phyloP scores from a whole-genome alignment of 331 rosid genomes.

The Telfairia occidentalis region DNA sequence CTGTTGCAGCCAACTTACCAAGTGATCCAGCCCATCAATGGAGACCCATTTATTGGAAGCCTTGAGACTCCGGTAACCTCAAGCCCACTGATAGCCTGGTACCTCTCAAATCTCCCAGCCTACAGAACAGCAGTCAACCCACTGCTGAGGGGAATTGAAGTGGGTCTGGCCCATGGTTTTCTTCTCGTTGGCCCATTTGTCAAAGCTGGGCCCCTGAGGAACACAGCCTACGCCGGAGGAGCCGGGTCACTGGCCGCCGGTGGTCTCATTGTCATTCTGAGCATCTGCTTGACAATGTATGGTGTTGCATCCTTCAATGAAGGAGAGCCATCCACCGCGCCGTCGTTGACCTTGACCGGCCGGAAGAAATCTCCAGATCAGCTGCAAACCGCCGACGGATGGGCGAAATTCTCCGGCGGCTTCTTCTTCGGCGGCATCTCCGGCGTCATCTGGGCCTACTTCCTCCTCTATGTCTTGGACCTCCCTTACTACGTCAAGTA shows the following conservation, averaged over 20 bases:
- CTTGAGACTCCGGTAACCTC: slow-evolving; percentile 96
- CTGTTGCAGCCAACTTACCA: slow-evolving; percentile 63
- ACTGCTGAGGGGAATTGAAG: slow-evolving; percentile 73
- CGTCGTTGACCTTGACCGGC: slow-evolving; percentile 69
- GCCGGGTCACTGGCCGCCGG: slow-evolving; percentile 88
- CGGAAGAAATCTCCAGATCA: slow-evolving; percentile 81
- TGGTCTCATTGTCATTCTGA: slow-evolving; percentile 76
- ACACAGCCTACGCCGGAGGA: slow-evolving; percentile 48
- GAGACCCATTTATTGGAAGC: slow-evolving; percentile 98
- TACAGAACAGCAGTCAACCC: slow-evolving; percentile 91
- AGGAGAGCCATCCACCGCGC: slow-evolving; percentile 86
- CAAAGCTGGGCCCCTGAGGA: slow-evolving; percentile 72
- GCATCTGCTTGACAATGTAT: slow-evolving; percentile 61
- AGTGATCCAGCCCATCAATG: slow-evolving; percentile 90
- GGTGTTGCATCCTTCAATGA: slow-evolving; percentile 81
- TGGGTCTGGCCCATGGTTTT: slow-evolving; percentile 85
- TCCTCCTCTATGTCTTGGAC: slow-evolving; percentile 80
- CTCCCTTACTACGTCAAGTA: slow-evolving; percentile 91
- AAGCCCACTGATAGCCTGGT: slow-evolving; percentile 92
- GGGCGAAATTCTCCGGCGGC: slow-evolving; percentile 94
- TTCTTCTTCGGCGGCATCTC: slow-evolving; percentile 96
- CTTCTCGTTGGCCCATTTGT: slow-evolving; percentile 82
- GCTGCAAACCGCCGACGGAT: slow-evolving; percentile 87
- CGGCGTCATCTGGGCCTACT: slow-evolving; percentile 85
- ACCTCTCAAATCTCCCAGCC: slow-evolving; percentile 89